Percentiles rank a stretch among this genome's conserved stretches.
phyloP scores from a whole-genome alignment of 2,329 filamentous ascomycete species.

The Sclerotinia borealis region DNA sequence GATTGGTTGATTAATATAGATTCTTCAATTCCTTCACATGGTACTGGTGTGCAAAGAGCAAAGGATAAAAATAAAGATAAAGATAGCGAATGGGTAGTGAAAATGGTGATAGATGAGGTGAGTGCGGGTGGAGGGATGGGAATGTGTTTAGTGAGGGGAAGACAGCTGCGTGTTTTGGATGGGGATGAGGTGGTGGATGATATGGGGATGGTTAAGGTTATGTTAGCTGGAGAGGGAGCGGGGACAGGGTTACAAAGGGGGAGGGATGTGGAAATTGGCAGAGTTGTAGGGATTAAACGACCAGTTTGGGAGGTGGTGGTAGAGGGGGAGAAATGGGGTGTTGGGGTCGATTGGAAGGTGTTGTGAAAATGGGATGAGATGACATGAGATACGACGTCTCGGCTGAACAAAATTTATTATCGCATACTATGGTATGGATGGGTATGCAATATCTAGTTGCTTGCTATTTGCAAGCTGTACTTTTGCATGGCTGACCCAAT shows the following conservation, averaged over 20 bases:
- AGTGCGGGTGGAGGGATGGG: conserved; percentile 21
- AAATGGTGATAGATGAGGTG: conserved; percentile 28
- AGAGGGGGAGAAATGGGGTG: conserved; percentile 31
- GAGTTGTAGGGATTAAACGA: conserved; percentile 29
- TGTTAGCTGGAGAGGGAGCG: conserved; percentile 30
- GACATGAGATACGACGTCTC: neutral
- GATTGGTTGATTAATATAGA: conserved; percentile 44
- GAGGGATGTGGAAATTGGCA: conserved; percentile 24
- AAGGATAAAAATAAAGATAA: conserved; percentile 13
- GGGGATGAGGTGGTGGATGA: conserved; percentile 19
- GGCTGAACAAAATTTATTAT: neutral
- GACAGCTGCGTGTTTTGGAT: conserved; percentile 15
- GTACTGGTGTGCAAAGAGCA: neutral
- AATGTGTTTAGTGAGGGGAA: conserved; percentile 29
- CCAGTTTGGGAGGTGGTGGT: conserved; percentile 32
- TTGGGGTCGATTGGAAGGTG: conserved; percentile 33
- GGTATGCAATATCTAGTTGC: neutral
- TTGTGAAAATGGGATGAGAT: conserved; percentile 18
- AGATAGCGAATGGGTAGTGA: conserved; percentile 28
- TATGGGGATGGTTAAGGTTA: conserved; percentile 20
- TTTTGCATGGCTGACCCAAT: neutral
- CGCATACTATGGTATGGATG: neutral
- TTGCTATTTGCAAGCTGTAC: neutral
- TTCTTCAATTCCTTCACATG: conserved; percentile 16
- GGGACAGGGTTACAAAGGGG: conserved; percentile 25